phyloP scores from a whole-genome alignment of 768 basidiomycete genomes.

The Trametes cingulata region DNA sequence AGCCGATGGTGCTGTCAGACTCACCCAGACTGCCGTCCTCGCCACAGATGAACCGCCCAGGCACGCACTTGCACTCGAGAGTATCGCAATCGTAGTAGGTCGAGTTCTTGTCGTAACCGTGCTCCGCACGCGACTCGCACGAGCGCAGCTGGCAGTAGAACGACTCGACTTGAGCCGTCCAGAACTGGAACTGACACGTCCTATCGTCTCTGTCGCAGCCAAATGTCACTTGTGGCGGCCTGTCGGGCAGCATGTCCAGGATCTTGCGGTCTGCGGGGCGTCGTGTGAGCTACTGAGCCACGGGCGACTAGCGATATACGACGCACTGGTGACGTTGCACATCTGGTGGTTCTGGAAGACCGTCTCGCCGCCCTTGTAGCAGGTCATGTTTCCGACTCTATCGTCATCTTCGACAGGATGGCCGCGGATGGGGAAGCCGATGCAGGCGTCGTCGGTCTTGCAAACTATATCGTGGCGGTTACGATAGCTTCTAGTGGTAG shows the following conservation, averaged over 20 bases:
- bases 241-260: slow-evolving; percentile 85
- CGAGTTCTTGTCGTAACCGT: slow-evolving; percentile 64
- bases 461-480: slow-evolving; percentile 60
- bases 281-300: background rate
- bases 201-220: slow-evolving; percentile 68
- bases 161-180: slow-evolving; percentile 92
- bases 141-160: slow-evolving; percentile 89
- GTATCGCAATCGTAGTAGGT: slow-evolving; percentile 81
- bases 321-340: slow-evolving; percentile 96
- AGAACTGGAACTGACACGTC: slow-evolving; percentile 95
- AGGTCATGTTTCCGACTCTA: slow-evolving; percentile 72
- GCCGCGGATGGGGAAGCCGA: slow-evolving; percentile 69
- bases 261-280: slow-evolving; percentile 82
- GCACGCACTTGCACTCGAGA: slow-evolving; percentile 91
- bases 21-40: slow-evolving; percentile 90
- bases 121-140: slow-evolving; percentile 53
- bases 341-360: slow-evolving; percentile 97
- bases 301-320: background rate
- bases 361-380: slow-evolving; percentile 90
- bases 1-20: slow-evolving; percentile 32
- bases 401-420: slow-evolving; percentile 40
- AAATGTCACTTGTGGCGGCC: slow-evolving; percentile 96
- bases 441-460: slow-evolving; percentile 76
- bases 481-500: background rate
- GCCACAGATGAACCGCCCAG: slow-evolving; percentile 91